These are phyloP conservation scores for Syzygium aromaticum DNA, from an alignment of 345 rosid species.

Conservation along the genomic window DNA sequence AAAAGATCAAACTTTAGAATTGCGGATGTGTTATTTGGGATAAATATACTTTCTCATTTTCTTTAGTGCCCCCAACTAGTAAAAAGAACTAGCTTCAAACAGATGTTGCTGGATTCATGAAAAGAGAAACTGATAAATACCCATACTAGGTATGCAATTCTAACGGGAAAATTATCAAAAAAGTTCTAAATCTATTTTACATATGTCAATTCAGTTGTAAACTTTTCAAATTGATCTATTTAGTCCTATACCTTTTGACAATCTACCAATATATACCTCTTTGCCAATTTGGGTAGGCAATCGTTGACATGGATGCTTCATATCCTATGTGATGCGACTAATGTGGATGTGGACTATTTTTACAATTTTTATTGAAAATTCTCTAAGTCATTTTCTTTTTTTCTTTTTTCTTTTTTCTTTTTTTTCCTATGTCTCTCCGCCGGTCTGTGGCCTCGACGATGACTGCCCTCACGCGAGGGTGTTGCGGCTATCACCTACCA, in stretches of 20 bases:
- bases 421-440: neutral
- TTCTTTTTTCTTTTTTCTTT: neutral
- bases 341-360: fast-evolving
- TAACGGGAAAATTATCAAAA: neutral
- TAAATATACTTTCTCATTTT: neutral
- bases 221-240: neutral
- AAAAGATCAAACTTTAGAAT: neutral
- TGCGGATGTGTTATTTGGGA: neutral
- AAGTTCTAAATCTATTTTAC: fast-evolving
- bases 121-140: neutral
- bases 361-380: neutral
- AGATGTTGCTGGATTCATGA: neutral
- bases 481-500: fast-evolving
- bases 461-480: fast-evolving
- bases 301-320: fast-evolving
- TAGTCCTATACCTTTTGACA: neutral
- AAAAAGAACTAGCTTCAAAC: neutral
- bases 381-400: neutral
- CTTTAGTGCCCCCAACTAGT: neutral
- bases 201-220: fast-evolving
- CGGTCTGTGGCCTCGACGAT: fast-evolving
- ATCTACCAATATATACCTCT: neutral
- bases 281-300: fast-evolving
- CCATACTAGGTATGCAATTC: neutral
- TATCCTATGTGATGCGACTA: fast-evolving